Conservation (phyloP, 768 basidiomycete genomes). For the Thelephora aurantiotincta region DNA sequence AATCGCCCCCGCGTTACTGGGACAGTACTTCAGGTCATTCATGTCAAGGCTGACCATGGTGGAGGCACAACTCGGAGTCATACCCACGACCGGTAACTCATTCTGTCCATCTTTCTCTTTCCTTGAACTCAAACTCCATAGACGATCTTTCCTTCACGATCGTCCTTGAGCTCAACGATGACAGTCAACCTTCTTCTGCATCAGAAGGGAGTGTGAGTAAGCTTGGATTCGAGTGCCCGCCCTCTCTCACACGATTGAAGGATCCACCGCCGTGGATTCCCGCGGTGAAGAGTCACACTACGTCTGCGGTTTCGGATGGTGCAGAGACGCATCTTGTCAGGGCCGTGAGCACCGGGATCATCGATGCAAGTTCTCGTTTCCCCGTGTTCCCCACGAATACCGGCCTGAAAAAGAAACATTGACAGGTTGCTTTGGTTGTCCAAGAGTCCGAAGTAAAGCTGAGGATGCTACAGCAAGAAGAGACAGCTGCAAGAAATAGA, state of each 20-base stretch:
- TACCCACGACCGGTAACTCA: constrained; percentile 33
- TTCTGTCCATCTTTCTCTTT: background rate
- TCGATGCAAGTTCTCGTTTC: constrained; percentile 38
- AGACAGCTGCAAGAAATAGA: background rate
- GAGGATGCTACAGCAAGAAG: constrained; percentile 6
- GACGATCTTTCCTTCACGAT: constrained; percentile 73
- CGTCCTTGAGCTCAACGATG: constrained; percentile 67
- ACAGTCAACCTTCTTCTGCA: constrained; percentile 38
- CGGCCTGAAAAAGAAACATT: background rate
- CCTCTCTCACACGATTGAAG: constrained; percentile 16
- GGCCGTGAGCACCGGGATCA: constrained; percentile 72
- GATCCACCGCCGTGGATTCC: constrained; percentile 75
- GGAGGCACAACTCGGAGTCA: constrained; percentile 50
- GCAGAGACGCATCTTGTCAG: constrained; percentile 65
- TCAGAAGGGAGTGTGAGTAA: constrained; percentile 28
- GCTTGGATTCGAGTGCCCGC: background rate
- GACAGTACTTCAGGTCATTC: constrained; percentile 72
- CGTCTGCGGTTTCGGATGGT: constrained; percentile 44
- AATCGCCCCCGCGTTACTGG: constrained; percentile 46
- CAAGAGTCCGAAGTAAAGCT: constrained; percentile 73
- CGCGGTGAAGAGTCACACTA: constrained; percentile 55
- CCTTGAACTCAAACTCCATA: constrained; percentile 9
- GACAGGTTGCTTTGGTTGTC: constrained; percentile 58
- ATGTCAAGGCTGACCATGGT: constrained; percentile 70
- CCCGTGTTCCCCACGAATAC: background rate